Evolutionary conservation across 805 yeast genomes (phyloP), one percentile per base, ranked within the genome.

Genomic region (Schwanniomyces yamadae): DNA sequence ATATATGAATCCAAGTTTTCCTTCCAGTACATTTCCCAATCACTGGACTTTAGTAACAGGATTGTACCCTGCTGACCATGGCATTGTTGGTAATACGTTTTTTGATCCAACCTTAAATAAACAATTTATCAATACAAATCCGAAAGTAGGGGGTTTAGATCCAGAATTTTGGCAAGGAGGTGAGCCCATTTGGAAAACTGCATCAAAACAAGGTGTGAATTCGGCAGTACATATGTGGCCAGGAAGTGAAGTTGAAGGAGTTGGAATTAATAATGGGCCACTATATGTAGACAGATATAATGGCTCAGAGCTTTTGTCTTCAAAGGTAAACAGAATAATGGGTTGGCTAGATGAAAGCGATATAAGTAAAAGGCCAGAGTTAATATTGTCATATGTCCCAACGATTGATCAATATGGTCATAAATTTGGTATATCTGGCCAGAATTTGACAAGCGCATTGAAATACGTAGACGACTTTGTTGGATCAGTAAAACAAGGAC

Each of bases 141-240:
- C 80, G 0, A 61, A 60, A 19, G 55, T 54, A 40, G 80, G 83
- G 3, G 67, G 63, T 2, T 52, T 76, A 17, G 71, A 75, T 44
- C 76, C 73, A 24, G 72, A 65, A 15, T 89, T 79, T 71, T 89
- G 96, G 95, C 54, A 48, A 28, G 91, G 89, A 16, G 95, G 95
- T 16, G 93, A 86, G 54, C 93, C 96, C 0, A 52, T 90, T 14
- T 90, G 97, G 97, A 63, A 72, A 21, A 85, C 95, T 1, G 88
- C 91, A 0, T 67, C 66, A 19, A 55, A 57, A 13, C 84, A 84
- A 40, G 82, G 80, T 5, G 72, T 82, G 2, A 63, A 63, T 3
- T 61, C 83, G 4, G 95, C 89, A 0, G 82, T 87, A n/a, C 95
- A 89, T 58, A 89, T 88, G 96, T 90, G 95, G 95, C 96, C 96